These are phyloP conservation scores for Syncephalastrum racemosum DNA, from an alignment of 371 early-diverging fungal genomes.

Conservation along the genomic window DNA sequence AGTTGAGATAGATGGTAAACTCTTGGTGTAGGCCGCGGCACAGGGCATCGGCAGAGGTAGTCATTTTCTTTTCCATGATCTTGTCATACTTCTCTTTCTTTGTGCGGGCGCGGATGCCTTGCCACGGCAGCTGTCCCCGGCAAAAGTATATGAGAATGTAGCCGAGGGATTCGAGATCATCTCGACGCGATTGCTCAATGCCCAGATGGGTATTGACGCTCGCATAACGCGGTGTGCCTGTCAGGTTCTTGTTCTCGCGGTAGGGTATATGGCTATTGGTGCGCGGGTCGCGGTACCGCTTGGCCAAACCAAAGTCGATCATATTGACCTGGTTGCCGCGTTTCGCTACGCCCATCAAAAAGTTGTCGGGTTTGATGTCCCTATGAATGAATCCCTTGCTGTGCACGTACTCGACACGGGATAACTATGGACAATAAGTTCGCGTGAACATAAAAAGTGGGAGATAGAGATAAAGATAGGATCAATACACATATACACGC, in stretches of 20 bases:
- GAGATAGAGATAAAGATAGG: too few relatives aligned
- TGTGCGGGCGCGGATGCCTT: slow-evolving; percentile 98
- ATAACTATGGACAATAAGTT: slow-evolving; percentile 61
- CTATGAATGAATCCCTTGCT: slow-evolving; percentile 82
- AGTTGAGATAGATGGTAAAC: slow-evolving; percentile 96
- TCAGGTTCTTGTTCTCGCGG: slow-evolving; percentile 97
- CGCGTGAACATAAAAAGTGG: background rate
- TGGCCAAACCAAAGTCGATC: slow-evolving; percentile 99
- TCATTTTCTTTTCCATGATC: slow-evolving; percentile 99
- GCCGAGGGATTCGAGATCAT: slow-evolving; percentile 98
- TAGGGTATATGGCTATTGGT: slow-evolving; percentile 97
- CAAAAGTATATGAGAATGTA: slow-evolving; percentile 99
- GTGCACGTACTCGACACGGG: slow-evolving; percentile 98
- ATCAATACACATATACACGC: too few relatives aligned
- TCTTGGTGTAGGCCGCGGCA: slow-evolving; percentile 96
- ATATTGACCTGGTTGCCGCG: slow-evolving; percentile 96
- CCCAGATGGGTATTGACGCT: slow-evolving; percentile 99
- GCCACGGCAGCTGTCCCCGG: slow-evolving; percentile 99
- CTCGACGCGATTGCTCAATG: slow-evolving; percentile 98
- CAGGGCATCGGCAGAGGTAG: slow-evolving; percentile 92
- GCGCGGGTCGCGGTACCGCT: slow-evolving; percentile 93
- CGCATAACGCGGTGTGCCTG: slow-evolving; percentile 99
- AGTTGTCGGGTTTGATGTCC: slow-evolving; percentile 98
- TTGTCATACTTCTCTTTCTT: slow-evolving; percentile 99
- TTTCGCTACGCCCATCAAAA: slow-evolving; percentile 96